Evolutionary conservation across 116 monocot genomes (phyloP).

Genomic region (Thalassia testudinum): DNA sequence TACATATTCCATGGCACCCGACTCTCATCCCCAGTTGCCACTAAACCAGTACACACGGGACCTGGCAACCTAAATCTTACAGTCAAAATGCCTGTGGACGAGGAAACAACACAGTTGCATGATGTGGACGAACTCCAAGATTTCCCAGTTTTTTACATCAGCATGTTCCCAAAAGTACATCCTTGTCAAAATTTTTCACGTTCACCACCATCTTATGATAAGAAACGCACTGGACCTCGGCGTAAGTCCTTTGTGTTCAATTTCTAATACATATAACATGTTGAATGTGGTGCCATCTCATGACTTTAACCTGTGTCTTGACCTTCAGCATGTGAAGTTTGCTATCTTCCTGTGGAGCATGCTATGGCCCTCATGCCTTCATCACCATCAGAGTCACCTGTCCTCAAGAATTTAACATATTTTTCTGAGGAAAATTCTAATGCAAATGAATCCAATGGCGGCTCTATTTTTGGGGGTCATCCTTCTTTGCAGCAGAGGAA

Average conservation of each 20-base stretch:
- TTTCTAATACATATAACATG: no score
- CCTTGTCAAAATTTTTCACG: constrained; percentile 40
- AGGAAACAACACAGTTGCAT: no score
- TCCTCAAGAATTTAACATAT: constrained; percentile 51
- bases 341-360: constrained; percentile 68
- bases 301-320: no score
- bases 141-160: no score
- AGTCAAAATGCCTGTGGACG: no score
- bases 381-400: constrained; percentile 45
- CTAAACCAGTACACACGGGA: no score
- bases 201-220: constrained; percentile 32
- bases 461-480: constrained; percentile 76
- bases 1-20: no score
- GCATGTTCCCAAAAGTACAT: no score
- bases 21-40: no score
- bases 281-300: no score
- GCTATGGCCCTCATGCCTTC: constrained; percentile 58
- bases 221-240: constrained; percentile 64
- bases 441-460: constrained; percentile 32
- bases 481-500: constrained; percentile 70
- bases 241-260: constrained; percentile 54
- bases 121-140: no score
- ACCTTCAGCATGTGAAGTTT: constrained; percentile 76
- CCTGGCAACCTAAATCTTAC: no score
- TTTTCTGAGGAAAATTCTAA: constrained; percentile 39